Percentiles rank a stretch among this genome's conserved stretches.
These are phyloP conservation scores for Corinectria fuckeliana DNA, from an alignment of 2,329 filamentous ascomycete species.

Conservation along the genomic window DNA sequence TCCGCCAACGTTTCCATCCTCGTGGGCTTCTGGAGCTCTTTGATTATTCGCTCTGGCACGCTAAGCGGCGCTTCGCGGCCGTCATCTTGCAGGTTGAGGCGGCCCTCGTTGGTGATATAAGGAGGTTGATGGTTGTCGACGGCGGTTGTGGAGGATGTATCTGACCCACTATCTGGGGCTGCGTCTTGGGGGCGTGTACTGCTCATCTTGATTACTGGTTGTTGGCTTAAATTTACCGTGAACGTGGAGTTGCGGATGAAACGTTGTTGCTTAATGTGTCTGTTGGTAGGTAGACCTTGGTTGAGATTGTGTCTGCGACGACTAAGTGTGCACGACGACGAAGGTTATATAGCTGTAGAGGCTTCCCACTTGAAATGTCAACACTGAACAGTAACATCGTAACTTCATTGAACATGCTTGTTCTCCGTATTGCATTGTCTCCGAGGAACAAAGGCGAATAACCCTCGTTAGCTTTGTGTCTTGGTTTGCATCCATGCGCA, in stretches of 20 bases:
- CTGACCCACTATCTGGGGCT: too few relatives aligned
- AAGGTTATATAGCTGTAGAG: not conserved
- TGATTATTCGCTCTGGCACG: too few relatives aligned
- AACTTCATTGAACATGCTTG: not conserved
- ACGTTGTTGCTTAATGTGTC: not conserved
- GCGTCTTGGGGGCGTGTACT: not conserved
- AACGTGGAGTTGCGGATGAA: not conserved
- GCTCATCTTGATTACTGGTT: not conserved
- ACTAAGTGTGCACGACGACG: not conserved
- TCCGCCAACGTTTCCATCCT: too few relatives aligned
- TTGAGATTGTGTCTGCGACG: conserved; percentile 5
- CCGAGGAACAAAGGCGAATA: not conserved
- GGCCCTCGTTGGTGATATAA: too few relatives aligned
- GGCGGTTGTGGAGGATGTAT: too few relatives aligned
- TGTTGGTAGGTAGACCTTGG: not conserved
- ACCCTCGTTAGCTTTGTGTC: too few relatives aligned
- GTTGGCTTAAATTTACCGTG: not conserved
- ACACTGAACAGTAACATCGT: not conserved
- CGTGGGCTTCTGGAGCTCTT: too few relatives aligned
- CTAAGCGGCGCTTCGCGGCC: too few relatives aligned
- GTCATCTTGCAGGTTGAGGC: too few relatives aligned
- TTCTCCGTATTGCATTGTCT: not conserved
- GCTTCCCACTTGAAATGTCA: not conserved
- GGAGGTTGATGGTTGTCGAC: too few relatives aligned
- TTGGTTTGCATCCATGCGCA: too few relatives aligned